Evolutionary conservation across 108 stramenopile species (phyloP), one percentile per base, ranked within the genome.

Genomic region (Discostella stelligeroides): DNA sequence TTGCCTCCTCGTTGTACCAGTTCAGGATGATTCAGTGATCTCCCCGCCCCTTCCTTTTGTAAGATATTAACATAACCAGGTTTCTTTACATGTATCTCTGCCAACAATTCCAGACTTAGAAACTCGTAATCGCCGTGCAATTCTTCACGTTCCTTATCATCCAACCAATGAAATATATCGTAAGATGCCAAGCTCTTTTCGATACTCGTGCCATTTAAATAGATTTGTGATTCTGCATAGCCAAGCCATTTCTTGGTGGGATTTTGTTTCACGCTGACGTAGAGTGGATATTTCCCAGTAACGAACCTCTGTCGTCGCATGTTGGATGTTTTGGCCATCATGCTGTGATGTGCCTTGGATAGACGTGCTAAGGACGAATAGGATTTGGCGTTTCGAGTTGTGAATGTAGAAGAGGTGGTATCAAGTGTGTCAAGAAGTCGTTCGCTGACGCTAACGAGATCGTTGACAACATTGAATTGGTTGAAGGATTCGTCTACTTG

Each of bases 11-110:
- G 17, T 63, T 10, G 21, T 23, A 25, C 13, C 51, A 18, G 10
- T 25, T 79, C 53, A 0, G 45, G 27, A 21, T 28, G 21, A 13
- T 80, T 69, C 15, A 84, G 72, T 28, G 86, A 70, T 14, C 72
- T 71, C 23, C 89, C 89, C 10, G 87, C 88, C 11, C 84, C 84
- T 4, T 62, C 18, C 29, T 66, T 57, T 17, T 80, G 70, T 62
- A 90, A 66, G 0, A 92, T 63, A 42, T 88, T 86, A 37, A 94
- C 70, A 63, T 90, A 94, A 14, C 86, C 92, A 1, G 92, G 92
- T 62, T 85, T 91, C 40, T 83, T 75, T 25, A 85, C 76, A 51
- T 79, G 60, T 63, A 94, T 81, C 64, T 91, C 92, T 8, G 89
- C 92, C 40, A 91, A 38, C 29, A 94, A 50, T 68, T 94, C 92